phyloP scores from a whole-genome alignment of 2,329 filamentous ascomycete genomes.

The Phoma herbarum region DNA sequence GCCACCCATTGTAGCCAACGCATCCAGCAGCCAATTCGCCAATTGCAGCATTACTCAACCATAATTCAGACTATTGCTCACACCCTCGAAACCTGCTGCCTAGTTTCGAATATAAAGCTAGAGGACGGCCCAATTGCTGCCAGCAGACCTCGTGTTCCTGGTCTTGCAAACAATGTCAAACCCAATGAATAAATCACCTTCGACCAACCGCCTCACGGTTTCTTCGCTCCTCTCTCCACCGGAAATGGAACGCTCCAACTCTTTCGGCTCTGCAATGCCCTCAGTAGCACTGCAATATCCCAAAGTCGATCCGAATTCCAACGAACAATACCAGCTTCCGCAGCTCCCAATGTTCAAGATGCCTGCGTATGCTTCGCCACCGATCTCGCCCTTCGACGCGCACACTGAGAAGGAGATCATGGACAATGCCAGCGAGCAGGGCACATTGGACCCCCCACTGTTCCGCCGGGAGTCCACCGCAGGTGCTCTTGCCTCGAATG shows the following conservation, averaged over 20 bases:
- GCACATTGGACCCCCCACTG: constrained; percentile 48
- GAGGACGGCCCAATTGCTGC: constrained; percentile 19
- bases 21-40: constrained; percentile 17
- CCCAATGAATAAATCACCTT: constrained; percentile 37
- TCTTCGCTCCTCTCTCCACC: constrained; percentile 54
- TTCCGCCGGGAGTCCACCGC: constrained; percentile 37
- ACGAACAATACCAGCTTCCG: constrained; percentile 22
- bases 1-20: constrained; percentile 35
- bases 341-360: constrained; percentile 30
- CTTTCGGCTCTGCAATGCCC: constrained; percentile 50
- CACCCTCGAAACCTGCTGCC: constrained; percentile 14
- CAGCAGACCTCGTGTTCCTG: constrained; percentile 31
- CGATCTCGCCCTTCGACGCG: constrained; percentile 51
- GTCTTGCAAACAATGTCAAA: constrained; percentile 36
- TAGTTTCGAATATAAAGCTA: constrained; percentile 21
- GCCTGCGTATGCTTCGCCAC: constrained; percentile 50
- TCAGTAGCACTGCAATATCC: constrained; percentile 30
- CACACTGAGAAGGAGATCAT: constrained; percentile 50
- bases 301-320: constrained; percentile 24
- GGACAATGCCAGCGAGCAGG: constrained; percentile 39
- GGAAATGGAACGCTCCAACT: constrained; percentile 52
- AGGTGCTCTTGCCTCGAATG: constrained; percentile 39
- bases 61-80: constrained; percentile 5
- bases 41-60: constrained; percentile 14
- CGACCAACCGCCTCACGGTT: constrained; percentile 46